These are phyloP conservation scores for Diplogelasinospora grovesii DNA, from an alignment of 495 filamentous ascomycete genomes.

Conservation along the genomic window DNA sequence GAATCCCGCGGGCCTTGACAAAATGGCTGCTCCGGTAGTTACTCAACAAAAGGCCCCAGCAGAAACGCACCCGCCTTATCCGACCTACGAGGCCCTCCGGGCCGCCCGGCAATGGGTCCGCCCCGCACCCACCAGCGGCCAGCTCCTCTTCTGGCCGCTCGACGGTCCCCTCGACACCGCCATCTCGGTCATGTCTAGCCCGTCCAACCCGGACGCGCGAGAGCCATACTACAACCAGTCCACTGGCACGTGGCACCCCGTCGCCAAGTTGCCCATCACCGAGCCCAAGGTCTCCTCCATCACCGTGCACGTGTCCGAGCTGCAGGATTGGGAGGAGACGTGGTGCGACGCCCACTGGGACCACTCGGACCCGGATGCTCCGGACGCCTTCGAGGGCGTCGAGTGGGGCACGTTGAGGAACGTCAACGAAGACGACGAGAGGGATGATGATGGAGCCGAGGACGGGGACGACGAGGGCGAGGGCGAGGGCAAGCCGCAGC, in stretches of 20 bases:
- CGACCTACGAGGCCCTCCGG: too few relatives aligned
- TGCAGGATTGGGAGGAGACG: constrained; percentile 13
- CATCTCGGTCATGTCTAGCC: constrained; percentile 15
- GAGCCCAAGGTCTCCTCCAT: constrained; percentile 21
- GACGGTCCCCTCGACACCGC: constrained; percentile 14
- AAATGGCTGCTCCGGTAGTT: too few relatives aligned
- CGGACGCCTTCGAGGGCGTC: too few relatives aligned
- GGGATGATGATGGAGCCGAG: constrained; percentile 4
- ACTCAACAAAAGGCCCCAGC: too few relatives aligned
- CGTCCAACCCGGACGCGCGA: constrained; percentile 5
- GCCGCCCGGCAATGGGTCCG: too few relatives aligned
- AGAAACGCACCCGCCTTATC: too few relatives aligned
- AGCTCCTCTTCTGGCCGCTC: constrained; percentile 18
- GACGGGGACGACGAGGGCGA: constrained; percentile 12
- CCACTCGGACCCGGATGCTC: constrained; percentile 7
- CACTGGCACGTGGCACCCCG: constrained; percentile 12
- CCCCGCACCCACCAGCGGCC: too few relatives aligned
- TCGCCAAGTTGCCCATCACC: constrained; percentile 13
- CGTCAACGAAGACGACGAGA: constrained; percentile 13
- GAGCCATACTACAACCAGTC: constrained; percentile 13
- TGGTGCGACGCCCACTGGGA: constrained; percentile 10
- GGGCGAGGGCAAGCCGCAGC: constrained; percentile 7
- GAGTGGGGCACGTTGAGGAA: constrained; percentile 12
- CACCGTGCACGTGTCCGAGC: constrained; percentile 5
- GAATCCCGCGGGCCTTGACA: too few relatives aligned